These are phyloP conservation scores for Peronospora tabacina DNA, from an alignment of 352 stramenopile genomes.

Conservation along the genomic window DNA sequence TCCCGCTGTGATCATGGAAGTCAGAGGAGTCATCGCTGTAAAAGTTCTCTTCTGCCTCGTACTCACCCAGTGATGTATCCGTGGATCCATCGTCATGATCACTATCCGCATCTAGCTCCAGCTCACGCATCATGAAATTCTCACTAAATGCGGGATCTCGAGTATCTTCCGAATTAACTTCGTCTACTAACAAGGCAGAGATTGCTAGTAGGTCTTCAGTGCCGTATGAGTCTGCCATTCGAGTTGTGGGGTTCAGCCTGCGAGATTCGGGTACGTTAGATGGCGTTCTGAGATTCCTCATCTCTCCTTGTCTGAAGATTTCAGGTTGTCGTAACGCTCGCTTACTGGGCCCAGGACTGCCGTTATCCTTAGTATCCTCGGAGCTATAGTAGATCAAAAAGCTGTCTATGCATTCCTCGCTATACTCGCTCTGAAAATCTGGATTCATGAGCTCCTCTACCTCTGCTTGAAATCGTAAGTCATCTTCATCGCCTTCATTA, in stretches of 20 bases:
- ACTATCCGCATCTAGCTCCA: slow-evolving; percentile 48
- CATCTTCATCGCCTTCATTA: slow-evolving; percentile 24
- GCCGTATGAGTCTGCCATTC: slow-evolving; percentile 10
- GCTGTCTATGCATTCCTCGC: slow-evolving; percentile 71
- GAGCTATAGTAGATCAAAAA: slow-evolving; percentile 60
- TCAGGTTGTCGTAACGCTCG: slow-evolving; percentile 7
- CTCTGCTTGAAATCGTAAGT: slow-evolving; percentile 42
- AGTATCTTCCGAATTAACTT: slow-evolving; percentile 22
- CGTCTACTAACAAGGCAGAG: slow-evolving; percentile 28
- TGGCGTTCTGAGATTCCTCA: slow-evolving; percentile 2
- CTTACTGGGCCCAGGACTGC: slow-evolving; percentile 2
- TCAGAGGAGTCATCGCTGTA: slow-evolving; percentile 75
- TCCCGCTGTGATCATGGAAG: slow-evolving; percentile 57
- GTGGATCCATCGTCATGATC: slow-evolving; percentile 26
- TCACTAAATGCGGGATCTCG: slow-evolving; percentile 34
- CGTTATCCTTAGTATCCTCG: slow-evolving; percentile 21
- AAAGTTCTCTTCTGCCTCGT: slow-evolving; percentile 77
- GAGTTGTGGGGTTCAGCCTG: slow-evolving; percentile 6
- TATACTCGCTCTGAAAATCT: slow-evolving; percentile 77
- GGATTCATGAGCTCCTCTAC: slow-evolving; percentile 66
- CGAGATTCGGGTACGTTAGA: not conserved
- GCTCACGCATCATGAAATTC: slow-evolving; percentile 51
- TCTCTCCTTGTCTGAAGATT: slow-evolving; percentile 2
- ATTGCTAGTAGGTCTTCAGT: slow-evolving; percentile 20
- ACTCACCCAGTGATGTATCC: slow-evolving; percentile 63